Base-by-base conservation (phyloP, 2,329 filamentous ascomycete species). In the Lecanosticta acicola region DNA sequence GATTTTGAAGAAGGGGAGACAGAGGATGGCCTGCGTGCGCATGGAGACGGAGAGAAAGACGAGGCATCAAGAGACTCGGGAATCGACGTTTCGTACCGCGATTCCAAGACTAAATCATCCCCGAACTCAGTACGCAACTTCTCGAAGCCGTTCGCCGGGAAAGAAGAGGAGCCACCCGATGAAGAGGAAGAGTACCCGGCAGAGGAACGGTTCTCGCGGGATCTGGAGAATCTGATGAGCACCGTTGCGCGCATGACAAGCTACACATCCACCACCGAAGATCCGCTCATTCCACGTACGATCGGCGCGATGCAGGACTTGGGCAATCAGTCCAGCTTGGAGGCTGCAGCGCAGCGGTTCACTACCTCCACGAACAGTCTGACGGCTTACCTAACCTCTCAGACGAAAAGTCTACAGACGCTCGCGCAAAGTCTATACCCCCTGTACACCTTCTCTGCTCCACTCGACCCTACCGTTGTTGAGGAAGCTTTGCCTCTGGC, bases 381-480 rank as follows among this genome's bases (percentile, higher is more conserved):
- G 39, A 82, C 85, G 38, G 84, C 84, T 16, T 84, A 93, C 60
- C 72, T 91, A 36, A 75, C 76, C 11, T 82, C 88, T 65, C 85
- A 91, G 68, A 83, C 84, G 40, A 83, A 85, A 43, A 80, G 83
- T 51, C 71, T 93, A 8, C 85, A 89, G 57, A 84, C 81, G 48
- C 74, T 91, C 26, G 79, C 83, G 2, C 86, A 85, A 55, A 57
- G 50, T 35, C 70, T 91, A 17, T 75, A 87, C 52, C 85, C 85
- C 0, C 72, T 87, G 18, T 57, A 58, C 37, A 39, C 50, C 10
- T 68, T 80, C 17, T 73, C 81, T 0, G 79, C 80, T 1, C 78
- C 83, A 39, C 68, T 76, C 13, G 83, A 86, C 46, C 69, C 75
- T 8, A 82, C 84, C 44, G 77, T 77, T 20, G 79, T 87, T 52